Conservation (phyloP, 495 filamentous ascomycete species). For the Talaromyces proteolyticus region DNA sequence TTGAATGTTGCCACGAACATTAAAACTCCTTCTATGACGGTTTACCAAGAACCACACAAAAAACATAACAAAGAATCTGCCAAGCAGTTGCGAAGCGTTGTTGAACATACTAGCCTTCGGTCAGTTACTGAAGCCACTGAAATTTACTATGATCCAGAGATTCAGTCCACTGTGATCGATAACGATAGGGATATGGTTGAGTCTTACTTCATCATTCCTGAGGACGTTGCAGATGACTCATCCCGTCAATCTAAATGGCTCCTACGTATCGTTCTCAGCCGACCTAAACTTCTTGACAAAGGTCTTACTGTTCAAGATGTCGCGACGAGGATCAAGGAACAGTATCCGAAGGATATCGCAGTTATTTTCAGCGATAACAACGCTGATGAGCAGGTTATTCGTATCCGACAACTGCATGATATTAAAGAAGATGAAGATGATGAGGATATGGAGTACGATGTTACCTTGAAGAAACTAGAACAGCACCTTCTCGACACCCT, state of each 20-base stretch:
- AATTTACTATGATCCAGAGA: conserved; percentile 95
- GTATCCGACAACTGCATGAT: conserved; percentile 74
- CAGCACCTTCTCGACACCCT: conserved; percentile 85
- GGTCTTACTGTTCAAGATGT: conserved; percentile 88
- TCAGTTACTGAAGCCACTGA: conserved; percentile 87
- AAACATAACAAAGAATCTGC: conserved; percentile 65
- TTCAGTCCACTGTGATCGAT: conserved; percentile 75
- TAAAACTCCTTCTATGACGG: conserved; percentile 96
- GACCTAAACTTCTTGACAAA: conserved; percentile 92
- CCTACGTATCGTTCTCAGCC: conserved; percentile 86
- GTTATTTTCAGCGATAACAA: conserved; percentile 98
- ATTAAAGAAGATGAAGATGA: conserved; percentile 72
- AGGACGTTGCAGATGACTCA: conserved; percentile 65
- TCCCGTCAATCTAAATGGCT: conserved; percentile 88
- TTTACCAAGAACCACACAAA: conserved; percentile 64
- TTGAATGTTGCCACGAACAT: conserved; percentile 95
- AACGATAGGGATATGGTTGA: conserved; percentile 91
- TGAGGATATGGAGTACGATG: conserved; percentile 77
- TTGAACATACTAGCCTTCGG: conserved; percentile 93
- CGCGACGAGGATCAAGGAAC: conserved; percentile 78
- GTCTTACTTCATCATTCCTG: conserved; percentile 93
- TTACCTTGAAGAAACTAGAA: conserved; percentile 84
- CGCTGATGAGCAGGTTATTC: conserved; percentile 89
- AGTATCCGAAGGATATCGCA: conserved; percentile 80
- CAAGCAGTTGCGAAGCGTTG: conserved; percentile 77